Base-by-base conservation (phyloP, 345 rosid genomes). In the Laguncularia racemosa region DNA sequence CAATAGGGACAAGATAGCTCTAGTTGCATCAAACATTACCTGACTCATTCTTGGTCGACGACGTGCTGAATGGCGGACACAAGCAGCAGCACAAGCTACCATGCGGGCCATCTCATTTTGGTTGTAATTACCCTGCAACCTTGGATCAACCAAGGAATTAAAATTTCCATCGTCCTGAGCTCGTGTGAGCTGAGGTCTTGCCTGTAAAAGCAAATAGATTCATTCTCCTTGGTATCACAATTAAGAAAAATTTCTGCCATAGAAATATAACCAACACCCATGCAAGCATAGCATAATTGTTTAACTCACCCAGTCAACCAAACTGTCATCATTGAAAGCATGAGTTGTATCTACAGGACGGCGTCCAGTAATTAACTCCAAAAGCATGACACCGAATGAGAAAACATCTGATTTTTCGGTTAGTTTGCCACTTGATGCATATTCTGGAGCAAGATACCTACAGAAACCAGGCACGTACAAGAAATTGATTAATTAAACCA, bases 371-470 rank as follows among this genome's bases (percentile, higher is more conserved):
- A 92, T 71, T 68, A 92, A 71, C 73, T 92, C 98, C 71, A 92
- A 80, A 61, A 92, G 93, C 95, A 92, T 83, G 65, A 92, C 79
- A 9, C 97, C 97, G 54, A 74, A 89, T 16, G 97, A 89, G 84
- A 89, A 89, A 45, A 89, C 92, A 53, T 89, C 97, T 2, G 97
- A 86, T 66, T 89, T 89, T 4, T 89, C 97, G 2, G 91, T 72
- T 55, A 89, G 81, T 66, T 92, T 92, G 54, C 98, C 98, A 55
- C 95, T 89, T 0, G 98, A 61, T 62, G 98, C 98, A 56, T 92
- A 92, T 60, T 92, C 98, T 3, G 98, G 98, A 69, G 98, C 97
- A 65, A 92, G 69, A 76, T 92, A 92, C 61, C 96, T 85, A 70
- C 38, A 57, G 26, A 63, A 16, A 15, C 26, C 15, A 18, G 55